Evolutionary conservation across 495 filamentous ascomycete genomes (phyloP), one percentile per base, ranked within the genome.

Genomic region (Aspergillus sclerotioniger): DNA sequence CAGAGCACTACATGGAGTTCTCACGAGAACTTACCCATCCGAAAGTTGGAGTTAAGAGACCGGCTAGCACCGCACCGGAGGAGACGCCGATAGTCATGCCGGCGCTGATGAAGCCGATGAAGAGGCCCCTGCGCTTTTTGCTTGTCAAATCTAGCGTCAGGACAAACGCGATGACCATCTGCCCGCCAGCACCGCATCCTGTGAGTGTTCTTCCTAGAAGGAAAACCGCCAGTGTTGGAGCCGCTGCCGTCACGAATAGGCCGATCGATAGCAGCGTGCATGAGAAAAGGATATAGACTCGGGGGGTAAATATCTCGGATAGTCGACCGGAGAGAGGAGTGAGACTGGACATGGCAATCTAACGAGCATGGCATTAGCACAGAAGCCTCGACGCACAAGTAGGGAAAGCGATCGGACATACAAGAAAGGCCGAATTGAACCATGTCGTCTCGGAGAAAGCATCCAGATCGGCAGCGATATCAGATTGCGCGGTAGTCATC

Each of bases 401-500:
- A 17, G 37, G 17, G 10, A 39, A 10, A 20, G 35, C 9, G 25
- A 25, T 25, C 25, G 37, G 35, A 9, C n/a, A 46, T 74, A 80
- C 76, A 58, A 87, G 68, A 67, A 88, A 92, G 1, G 87, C 73
- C 25, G 85, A 86, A 7, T 87, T 90, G 60, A 93, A 88, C 89
- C 89, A 93, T 60, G 82, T 86, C 17, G 83, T 84, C 45, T 84
- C 70, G 25, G 83, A 82, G 65, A 88, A 91, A 8, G 87, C 82
- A 76, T 90, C 78, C 0, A 91, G 73, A 56, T 91, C 88, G 17
- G 76, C 77, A 1, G 88, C 87, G 61, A 93, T 90, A 39, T 75
- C 72, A 2, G 84, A 87, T 69, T 91, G 88, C 2, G 85, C 87
- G 25, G 89, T 91, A 6, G 86, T 88, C 58, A 93, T 84, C 62